Evolutionary conservation across 2,329 filamentous ascomycete genomes (phyloP).

Genomic region (Dothidotthia symphoricarpi): DNA sequence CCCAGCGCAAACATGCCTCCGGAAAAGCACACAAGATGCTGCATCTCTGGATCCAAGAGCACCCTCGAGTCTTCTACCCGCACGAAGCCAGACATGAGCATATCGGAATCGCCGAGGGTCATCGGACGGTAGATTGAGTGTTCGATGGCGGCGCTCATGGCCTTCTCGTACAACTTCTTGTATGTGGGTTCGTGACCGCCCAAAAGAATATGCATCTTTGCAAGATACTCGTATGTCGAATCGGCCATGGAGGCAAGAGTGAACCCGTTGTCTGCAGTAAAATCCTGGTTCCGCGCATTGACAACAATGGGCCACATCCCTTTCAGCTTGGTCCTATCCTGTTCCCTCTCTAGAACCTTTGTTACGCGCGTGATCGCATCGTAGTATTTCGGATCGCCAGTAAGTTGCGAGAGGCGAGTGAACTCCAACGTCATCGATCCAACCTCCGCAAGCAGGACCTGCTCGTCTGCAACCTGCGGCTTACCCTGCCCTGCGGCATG

Average conservation of each 20-base stretch:
- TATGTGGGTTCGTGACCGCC: conserved; percentile 48
- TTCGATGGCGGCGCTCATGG: conserved; percentile 44
- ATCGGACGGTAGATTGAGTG: conserved; percentile 53
- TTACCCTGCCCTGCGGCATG: conserved; percentile 40
- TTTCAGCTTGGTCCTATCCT: conserved; percentile 45
- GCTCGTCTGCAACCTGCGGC: conserved; percentile 42
- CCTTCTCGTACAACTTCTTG: conserved; percentile 57
- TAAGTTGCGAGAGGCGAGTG: conserved; percentile 48
- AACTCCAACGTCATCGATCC: conserved; percentile 51
- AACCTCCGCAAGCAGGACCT: conserved; percentile 48
- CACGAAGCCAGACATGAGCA: conserved; percentile 49
- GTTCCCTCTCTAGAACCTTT: conserved; percentile 43
- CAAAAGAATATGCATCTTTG: conserved; percentile 45
- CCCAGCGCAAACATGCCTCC: conserved; percentile 64
- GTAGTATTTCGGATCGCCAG: conserved; percentile 48
- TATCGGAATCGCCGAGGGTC: conserved; percentile 46
- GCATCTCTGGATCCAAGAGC: conserved; percentile 51
- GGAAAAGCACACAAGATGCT: conserved; percentile 60
- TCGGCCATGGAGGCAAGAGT: conserved; percentile 42
- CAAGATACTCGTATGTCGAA: conserved; percentile 42
- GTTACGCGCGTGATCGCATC: conserved; percentile 48
- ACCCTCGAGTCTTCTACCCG: conserved; percentile 33
- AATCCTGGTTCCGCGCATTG: conserved; percentile 42
- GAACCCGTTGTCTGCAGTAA: conserved; percentile 42
- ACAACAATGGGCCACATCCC: conserved; percentile 52